Evolutionary conservation across 179 eudicot genomes (phyloP).

Genomic region (Beta corolliflora): DNA sequence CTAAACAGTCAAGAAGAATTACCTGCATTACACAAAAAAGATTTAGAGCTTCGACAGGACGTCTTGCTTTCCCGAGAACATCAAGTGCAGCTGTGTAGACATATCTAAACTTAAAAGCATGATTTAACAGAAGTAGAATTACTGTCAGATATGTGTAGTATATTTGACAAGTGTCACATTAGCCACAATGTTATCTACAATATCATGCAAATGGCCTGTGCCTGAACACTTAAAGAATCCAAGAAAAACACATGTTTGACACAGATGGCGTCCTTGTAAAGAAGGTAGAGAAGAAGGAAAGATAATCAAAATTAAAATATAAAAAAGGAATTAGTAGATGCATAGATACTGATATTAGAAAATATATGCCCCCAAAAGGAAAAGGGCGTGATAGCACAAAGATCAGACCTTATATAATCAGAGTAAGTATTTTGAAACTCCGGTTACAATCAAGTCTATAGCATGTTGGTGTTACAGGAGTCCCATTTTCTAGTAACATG

Average conservation of each 20-base stretch:
- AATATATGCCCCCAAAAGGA: neutral
- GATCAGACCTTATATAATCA: too few species aligned
- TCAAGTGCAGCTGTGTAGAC: slow-evolving; percentile 90
- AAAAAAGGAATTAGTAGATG: neutral
- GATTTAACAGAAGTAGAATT: slow-evolving; percentile 21
- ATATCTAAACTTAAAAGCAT: slow-evolving; percentile 47
- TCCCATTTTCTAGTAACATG: neutral
- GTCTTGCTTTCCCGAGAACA: slow-evolving; percentile 78
- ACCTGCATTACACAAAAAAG: slow-evolving; percentile 80
- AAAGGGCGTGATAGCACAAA: neutral
- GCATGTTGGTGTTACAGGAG: too few species aligned
- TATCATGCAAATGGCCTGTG: neutral
- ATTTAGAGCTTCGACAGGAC: slow-evolving; percentile 95
- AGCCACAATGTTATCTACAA: neutral
- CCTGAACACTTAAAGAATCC: neutral
- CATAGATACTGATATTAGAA: neutral
- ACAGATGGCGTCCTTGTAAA: too few species aligned
- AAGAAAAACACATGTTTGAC: too few species aligned
- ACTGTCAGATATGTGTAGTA: slow-evolving; percentile 13
- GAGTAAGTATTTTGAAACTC: neutral
- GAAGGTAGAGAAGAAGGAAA: too few species aligned
- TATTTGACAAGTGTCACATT: neutral
- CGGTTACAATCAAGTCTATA: neutral
- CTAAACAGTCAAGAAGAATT: slow-evolving; percentile 14
- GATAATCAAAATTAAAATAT: too few species aligned